These are phyloP conservation scores for Clathrospora elynae DNA, from an alignment of 2,329 filamentous ascomycete species.

Conservation along the genomic window DNA sequence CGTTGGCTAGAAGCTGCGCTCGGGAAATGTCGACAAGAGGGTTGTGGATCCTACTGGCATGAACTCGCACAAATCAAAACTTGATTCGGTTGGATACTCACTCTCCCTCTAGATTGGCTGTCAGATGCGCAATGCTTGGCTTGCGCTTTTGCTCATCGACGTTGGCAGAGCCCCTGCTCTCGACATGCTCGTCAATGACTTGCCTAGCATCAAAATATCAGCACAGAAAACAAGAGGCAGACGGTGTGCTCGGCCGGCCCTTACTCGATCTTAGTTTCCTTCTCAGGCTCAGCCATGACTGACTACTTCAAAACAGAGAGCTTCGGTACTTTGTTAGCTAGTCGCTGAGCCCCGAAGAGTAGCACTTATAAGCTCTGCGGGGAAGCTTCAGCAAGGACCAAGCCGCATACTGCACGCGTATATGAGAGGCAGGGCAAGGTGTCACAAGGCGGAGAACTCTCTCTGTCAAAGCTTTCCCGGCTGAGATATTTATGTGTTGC, in stretches of 20 bases:
- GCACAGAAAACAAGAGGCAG: constrained; percentile 2
- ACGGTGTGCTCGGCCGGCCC: not conserved
- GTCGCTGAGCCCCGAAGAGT: not conserved
- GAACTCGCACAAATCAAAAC: constrained; percentile 10
- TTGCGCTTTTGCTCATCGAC: constrained; percentile 32
- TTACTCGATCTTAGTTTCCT: constrained; percentile 27
- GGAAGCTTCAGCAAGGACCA: constrained; percentile 10
- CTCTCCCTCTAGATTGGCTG: constrained; percentile 40
- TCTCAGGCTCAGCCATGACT: constrained; percentile 19
- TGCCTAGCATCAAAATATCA: constrained; percentile 20
- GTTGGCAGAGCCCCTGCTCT: constrained; percentile 31
- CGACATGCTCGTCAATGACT: constrained; percentile 17
- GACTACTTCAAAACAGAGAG: constrained; percentile 1
- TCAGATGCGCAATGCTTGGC: constrained; percentile 32
- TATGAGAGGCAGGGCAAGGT: too few species aligned
- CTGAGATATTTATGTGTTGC: constrained; percentile 6
- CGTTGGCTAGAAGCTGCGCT: constrained; percentile 59
- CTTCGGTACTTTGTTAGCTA: not conserved
- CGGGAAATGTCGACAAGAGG: constrained; percentile 62
- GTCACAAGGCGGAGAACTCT: constrained; percentile 10
- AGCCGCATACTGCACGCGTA: constrained; percentile 5
- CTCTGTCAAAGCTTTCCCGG: not conserved
- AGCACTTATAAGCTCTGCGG: constrained; percentile 15
- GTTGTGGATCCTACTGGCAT: constrained; percentile 58
- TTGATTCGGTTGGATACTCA: constrained; percentile 22